Percentiles rank a stretch among this genome's conserved stretches.
These are phyloP conservation scores for Teunomyces tritomae DNA, from an alignment of 805 yeast species.

Conservation along the genomic window DNA sequence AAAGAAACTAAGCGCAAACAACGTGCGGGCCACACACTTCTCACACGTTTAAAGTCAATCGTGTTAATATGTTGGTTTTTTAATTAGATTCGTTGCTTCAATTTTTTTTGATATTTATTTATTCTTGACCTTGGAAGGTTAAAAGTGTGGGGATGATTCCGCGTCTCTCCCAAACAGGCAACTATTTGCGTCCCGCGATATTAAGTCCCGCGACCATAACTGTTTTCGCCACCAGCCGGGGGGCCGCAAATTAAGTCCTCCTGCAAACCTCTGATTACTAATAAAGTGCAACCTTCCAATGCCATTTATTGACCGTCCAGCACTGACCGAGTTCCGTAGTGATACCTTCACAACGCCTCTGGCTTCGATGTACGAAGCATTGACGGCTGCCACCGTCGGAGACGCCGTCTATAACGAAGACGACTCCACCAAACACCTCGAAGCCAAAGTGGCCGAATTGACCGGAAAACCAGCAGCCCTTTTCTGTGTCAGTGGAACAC, in stretches of 20 bases:
- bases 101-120: no score
- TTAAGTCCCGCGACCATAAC: no score
- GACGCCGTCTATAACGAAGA: constrained; percentile 46
- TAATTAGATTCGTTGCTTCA: no score
- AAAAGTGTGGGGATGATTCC: background rate
- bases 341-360: constrained; percentile 94
- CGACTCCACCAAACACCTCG: constrained; percentile 30
- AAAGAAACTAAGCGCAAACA: no score
- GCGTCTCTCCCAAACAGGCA: background rate
- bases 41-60: no score
- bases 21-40: no score
- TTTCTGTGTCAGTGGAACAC: constrained; percentile 42
- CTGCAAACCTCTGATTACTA: no score
- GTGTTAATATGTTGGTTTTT: no score
- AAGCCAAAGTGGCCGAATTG: constrained; percentile 30
- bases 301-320: constrained; percentile 14
- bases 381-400: constrained; percentile 43
- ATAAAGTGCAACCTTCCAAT: background rate
- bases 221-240: background rate
- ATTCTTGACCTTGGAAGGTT: no score
- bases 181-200: background rate
- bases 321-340: constrained; percentile 45
- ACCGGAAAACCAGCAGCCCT: constrained; percentile 41
- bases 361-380: constrained; percentile 26
- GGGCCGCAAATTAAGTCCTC: background rate